Evolutionary conservation across 169 alveolate genomes (phyloP), one percentile per base, ranked within the genome.

Genomic region (Theileria luwenshuni): DNA sequence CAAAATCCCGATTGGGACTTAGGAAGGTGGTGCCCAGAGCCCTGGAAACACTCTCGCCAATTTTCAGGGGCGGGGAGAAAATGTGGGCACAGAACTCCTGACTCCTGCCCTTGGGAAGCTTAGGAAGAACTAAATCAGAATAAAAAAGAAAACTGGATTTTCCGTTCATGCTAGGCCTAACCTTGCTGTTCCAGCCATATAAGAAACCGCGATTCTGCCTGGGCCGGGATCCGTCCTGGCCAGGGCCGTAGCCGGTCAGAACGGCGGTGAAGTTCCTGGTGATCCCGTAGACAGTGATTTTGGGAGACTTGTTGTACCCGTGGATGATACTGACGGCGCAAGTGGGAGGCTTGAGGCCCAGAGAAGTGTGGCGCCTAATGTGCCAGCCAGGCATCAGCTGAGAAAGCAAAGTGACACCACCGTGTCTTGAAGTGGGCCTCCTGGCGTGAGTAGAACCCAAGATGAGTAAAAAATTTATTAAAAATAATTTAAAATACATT

Each of bases 171-270:
- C 35, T 33, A 27, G 76, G 76, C 56, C 61, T 68, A 21, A 68
- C 76, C 56, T 68, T 68, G 25, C 38, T n/a, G 25, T 38, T 68
- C 71, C 74, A 68, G 58, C 76, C 76, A 23, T 68, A 68, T 35
- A 68, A 51, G 23, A 52, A 25, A 51, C 76, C 76, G 42, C 33
- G 21, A 49, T 68, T 68, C 3, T 35, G 47, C 12, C 51, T 43
- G 25, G 51, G 45, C 28, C 23, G 25, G n/a, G 52, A 6, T 45
- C 33, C 7, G 30, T 30, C 51, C 21, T 17, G 45, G n/a, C 41
- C 21, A 23, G 41, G 17, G 6, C 23, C 27, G 47, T 68, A 68
- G 10, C 76, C 76, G 47, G 76, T 68, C 42, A 68, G 47, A 13
- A 68, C 76, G 47, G 76, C 76, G 23, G 76, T 49, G 28, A 45